Conservation (phyloP, 1,139 yeast species). For the Kluyveromyces sp. region DNA sequence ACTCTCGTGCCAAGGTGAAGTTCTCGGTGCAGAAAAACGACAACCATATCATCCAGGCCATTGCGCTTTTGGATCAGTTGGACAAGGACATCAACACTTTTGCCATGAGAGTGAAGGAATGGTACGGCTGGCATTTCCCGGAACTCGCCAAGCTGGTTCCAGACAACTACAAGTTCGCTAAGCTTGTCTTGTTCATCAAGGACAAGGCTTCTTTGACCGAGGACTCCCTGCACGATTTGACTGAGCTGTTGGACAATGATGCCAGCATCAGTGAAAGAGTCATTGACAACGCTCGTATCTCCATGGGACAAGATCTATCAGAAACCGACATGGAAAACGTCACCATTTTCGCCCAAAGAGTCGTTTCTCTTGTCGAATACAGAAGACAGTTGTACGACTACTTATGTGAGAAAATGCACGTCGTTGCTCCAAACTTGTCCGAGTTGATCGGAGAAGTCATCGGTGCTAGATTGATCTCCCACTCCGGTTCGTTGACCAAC, state of each 20-base stretch:
- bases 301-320: slow-evolving; percentile 98
- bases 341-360: slow-evolving; percentile 86
- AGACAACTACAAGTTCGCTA: slow-evolving; percentile 86
- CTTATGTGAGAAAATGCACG: slow-evolving; percentile 91
- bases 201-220: slow-evolving; percentile 81
- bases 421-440: slow-evolving; percentile 95
- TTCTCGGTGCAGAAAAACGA: slow-evolving; percentile 97
- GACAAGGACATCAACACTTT: slow-evolving; percentile 97
- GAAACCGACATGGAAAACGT: slow-evolving; percentile 91
- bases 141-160: slow-evolving; percentile 93
- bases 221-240: slow-evolving; percentile 81
- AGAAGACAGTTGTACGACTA: slow-evolving; percentile 83
- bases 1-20: slow-evolving; percentile 98
- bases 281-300: slow-evolving; percentile 85
- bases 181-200: slow-evolving; percentile 71
- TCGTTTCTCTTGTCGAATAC: slow-evolving; percentile 87
- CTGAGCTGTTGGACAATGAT: slow-evolving; percentile 85
- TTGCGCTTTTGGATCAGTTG: slow-evolving; percentile 90
- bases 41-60: slow-evolving; percentile 97
- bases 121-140: slow-evolving; percentile 99
- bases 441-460: slow-evolving; percentile 97
- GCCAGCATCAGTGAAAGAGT: slow-evolving; percentile 90
- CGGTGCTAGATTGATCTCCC: slow-evolving; percentile 97
- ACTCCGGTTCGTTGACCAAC: slow-evolving; percentile 95
- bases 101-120: slow-evolving; percentile 98